Evolutionary conservation across 345 rosid genomes (phyloP).

Genomic region (Rhodamnia rubescens): DNA sequence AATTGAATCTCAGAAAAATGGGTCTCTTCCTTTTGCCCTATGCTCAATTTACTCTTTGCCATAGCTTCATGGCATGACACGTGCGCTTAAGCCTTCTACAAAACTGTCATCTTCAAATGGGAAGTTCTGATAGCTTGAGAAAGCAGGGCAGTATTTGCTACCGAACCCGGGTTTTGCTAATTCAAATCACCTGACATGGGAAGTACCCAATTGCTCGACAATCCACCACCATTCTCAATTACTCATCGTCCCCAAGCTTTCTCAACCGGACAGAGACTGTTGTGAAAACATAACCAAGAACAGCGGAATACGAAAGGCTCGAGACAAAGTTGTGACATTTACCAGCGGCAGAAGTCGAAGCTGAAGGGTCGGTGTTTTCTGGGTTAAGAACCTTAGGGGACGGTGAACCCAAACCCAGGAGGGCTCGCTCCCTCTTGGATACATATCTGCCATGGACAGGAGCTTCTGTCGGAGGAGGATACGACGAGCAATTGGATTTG

Average conservation of each 20-base stretch:
- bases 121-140: background rate
- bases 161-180: background rate
- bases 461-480: constrained; percentile 18
- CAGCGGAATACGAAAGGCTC: background rate
- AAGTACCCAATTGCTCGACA: background rate
- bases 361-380: background rate
- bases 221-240: background rate
- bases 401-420: constrained; percentile 7
- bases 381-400: background rate
- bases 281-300: background rate
- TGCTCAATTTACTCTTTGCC: background rate
- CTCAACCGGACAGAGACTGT: background rate
- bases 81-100: background rate
- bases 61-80: background rate
- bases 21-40: background rate
- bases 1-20: background rate
- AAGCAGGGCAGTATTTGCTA: background rate
- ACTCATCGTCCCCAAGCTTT: background rate
- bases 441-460: constrained; percentile 53
- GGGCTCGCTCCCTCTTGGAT: constrained; percentile 59
- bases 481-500: background rate
- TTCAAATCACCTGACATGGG: background rate
- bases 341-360: constrained; percentile 24
- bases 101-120: background rate
- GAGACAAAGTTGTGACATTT: background rate